Base-by-base conservation (phyloP, 1,139 yeast species). In the Debaryomyces psychrophilus region DNA sequence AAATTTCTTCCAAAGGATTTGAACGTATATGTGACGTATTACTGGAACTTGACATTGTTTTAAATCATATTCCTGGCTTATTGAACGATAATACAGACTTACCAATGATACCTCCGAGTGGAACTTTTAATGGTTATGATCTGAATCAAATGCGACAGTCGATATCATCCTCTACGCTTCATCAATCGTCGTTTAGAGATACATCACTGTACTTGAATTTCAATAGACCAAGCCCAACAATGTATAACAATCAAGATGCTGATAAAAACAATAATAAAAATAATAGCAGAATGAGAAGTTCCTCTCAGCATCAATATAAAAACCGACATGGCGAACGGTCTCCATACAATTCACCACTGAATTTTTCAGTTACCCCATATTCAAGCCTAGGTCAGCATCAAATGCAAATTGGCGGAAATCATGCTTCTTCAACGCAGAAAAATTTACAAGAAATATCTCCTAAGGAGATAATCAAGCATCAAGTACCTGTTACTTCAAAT, bases 21-120 rank as follows among this genome's bases (percentile, higher is more conserved):
- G 87, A 80, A 38, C 90, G 87, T 52, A 89, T 87, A 31, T 81
- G 81, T 14, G 81, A 77, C 48, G 95, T 96, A 0, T 67, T 89
- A 44, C 69, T 71, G 45, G 79, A 83, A 57, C 77, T 89, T 49
- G 93, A 88, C 61, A 71, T 82, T 56, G 76, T 87, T 6, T 65
- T 85, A 44, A 69, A 72, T 31, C 88, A 85, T 50, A 79, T 87
- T 28, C 92, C 92, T 0, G 92, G 89, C 0, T 64, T 86, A 29
- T 62, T 83, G 36, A 74, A 70, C 39, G 85, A 79, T 43, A 64
- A 64, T 44, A 57, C 61, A 2, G 81, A 74, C 26, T 55, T 71
- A 42, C 77, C 80, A 2, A 63, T 70, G 33, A 25, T 26, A n/a
- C 5, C 40, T 5, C n/a, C 31, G 5, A 38, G n/a, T 28, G 17